Evolutionary conservation across 345 rosid species (phyloP), one percentile per base, ranked within the genome.

Genomic region (Acer yangbiense): DNA sequence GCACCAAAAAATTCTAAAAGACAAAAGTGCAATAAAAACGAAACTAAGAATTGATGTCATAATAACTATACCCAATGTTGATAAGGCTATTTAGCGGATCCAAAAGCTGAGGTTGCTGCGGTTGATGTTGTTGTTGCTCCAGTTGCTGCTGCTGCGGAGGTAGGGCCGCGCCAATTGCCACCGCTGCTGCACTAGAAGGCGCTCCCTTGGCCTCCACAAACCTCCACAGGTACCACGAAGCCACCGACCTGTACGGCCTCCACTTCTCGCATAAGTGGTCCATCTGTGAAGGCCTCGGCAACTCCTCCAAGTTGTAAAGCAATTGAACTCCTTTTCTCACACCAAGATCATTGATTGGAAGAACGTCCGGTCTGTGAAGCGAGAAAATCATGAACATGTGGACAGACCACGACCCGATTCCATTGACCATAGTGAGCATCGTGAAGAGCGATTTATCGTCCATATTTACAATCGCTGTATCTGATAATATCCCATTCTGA

Each of bases 321-420:
- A 91, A 61, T 82, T 94, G 99, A 79, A 96, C 95, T 41, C 98
- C 98, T 80, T 94, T 96, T 79, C 99, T 80, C 20, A 94, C 91
- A 9, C 94, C 94, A 0, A 94, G 93, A 77, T 96, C 98, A 35
- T 92, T 94, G 80, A 92, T 90, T 1, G 99, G 98, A 78, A 96
- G 85, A 69, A 96, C 99, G 77, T 96, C 99, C 0, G 98, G 99
- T 82, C 98, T 89, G 68, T 93, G 99, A 68, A 96, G 90, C 58
- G 99, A 96, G 80, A 91, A 90, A 9, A 96, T 96, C 99, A 94
- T 94, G 73, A 96, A 94, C 97, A 96, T 94, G 69, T 96, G 97
- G 69, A 96, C 99, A 2, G 98, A 96, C 98, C 99, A 96, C 5
- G 99, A 92, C 4, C 99, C 99, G 35, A 96, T 96, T 63, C 98